A percentile compares a stretch with the other conserved stretches of the same genome.
These are phyloP conservation scores for Plantago ovata DNA, from an alignment of 257 asterid species.

Conservation along the genomic window DNA sequence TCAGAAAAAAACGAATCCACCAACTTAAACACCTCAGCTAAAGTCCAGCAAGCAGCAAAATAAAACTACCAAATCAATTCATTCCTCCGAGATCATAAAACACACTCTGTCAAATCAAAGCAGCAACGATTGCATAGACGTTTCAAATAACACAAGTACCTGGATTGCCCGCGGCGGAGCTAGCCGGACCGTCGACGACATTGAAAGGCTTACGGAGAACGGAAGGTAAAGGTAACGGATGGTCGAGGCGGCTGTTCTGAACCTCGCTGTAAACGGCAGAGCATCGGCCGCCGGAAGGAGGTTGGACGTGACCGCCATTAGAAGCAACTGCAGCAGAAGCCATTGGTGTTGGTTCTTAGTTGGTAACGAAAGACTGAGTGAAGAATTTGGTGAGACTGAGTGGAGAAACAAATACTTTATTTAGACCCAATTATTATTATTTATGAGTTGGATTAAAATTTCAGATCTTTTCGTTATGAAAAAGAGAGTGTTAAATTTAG, in stretches of 20 bases:
- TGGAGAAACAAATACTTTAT: too few relatives aligned
- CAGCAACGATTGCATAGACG: not conserved
- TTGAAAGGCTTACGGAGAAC: constrained; percentile 49
- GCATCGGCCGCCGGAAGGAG: constrained; percentile 38
- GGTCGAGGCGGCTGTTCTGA: constrained; percentile 68
- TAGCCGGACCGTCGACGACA: constrained; percentile 62
- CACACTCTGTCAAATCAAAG: not conserved
- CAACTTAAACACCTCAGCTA: too few relatives aligned
- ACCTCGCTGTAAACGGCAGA: constrained; percentile 66
- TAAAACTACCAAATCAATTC: not conserved
- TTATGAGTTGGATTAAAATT: too few relatives aligned
- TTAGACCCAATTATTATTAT: too few relatives aligned
- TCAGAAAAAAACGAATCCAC: too few relatives aligned
- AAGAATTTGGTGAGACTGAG: too few relatives aligned
- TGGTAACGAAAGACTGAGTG: too few relatives aligned
- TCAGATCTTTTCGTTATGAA: too few relatives aligned
- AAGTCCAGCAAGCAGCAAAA: too few relatives aligned
- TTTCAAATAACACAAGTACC: too few relatives aligned
- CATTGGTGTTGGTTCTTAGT: constrained; percentile 22
- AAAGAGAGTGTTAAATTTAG: too few relatives aligned
- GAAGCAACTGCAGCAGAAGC: constrained; percentile 27
- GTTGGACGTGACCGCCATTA: constrained; percentile 31
- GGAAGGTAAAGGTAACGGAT: constrained; percentile 63
- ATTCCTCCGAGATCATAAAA: not conserved
- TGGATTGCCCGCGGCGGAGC: constrained; percentile 76